A percentile compares a stretch with the other conserved stretches of the same genome.
These are phyloP conservation scores for Rhododendron kiyosumense DNA, from an alignment of 148 eudicot genomes.

Conservation along the genomic window DNA sequence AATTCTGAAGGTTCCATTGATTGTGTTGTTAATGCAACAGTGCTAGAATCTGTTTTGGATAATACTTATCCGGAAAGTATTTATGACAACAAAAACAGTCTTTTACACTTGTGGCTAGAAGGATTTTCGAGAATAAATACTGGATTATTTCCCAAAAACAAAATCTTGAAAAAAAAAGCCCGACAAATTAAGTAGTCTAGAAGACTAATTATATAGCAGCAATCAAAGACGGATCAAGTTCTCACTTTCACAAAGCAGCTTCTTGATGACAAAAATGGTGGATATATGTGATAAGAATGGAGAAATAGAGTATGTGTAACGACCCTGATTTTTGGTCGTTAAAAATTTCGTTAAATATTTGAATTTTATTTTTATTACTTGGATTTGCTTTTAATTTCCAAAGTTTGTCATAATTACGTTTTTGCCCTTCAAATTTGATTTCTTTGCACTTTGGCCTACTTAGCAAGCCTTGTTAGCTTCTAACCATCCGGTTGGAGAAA, in stretches of 20 bases:
- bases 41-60: too few relatives aligned
- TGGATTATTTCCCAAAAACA: neutral
- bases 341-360: too few relatives aligned
- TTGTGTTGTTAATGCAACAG: neutral
- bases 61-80: too few relatives aligned
- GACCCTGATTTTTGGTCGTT: too few relatives aligned
- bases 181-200: neutral
- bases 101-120: neutral
- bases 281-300: constrained; percentile 15
- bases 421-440: too few relatives aligned
- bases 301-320: constrained; percentile 14
- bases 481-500: too few relatives aligned
- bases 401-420: too few relatives aligned
- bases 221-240: constrained; percentile 3
- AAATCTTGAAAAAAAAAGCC: neutral
- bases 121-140: neutral
- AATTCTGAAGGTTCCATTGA: neutral
- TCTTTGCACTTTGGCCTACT: too few relatives aligned
- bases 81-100: too few relatives aligned
- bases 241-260: constrained; percentile 27
- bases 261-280: constrained; percentile 31
- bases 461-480: too few relatives aligned
- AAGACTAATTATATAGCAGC: neutral
- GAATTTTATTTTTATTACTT: too few relatives aligned
- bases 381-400: too few relatives aligned